Conservation (phyloP, 202 grass and related monocot genomes). For the Setaria viridis region DNA sequence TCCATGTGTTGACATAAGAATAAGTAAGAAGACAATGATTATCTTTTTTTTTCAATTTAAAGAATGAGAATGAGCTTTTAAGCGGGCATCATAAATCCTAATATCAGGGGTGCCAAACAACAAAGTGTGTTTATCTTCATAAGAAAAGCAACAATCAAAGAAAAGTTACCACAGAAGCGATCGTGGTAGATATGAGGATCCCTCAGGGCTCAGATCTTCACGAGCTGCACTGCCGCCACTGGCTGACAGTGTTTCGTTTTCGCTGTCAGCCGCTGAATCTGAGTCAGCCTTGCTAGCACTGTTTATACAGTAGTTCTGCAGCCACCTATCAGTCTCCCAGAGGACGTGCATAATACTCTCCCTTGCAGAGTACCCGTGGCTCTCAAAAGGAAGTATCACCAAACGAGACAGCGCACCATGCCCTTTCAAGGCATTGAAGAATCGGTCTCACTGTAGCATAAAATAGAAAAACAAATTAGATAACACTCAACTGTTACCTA, state of each 20-base stretch:
- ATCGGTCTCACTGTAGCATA: constrained; percentile 90
- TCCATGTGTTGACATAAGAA: constrained; percentile 29
- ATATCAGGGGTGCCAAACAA: too few species aligned
- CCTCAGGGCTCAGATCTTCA: constrained; percentile 61
- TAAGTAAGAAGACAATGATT: not conserved
- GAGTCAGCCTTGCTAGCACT: constrained; percentile 52
- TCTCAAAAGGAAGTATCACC: constrained; percentile 96
- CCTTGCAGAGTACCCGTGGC: constrained; percentile 93
- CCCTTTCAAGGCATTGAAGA: constrained; percentile 99
- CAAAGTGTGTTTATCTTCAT: not conserved
- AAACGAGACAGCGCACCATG: constrained; percentile 89
- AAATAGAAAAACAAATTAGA: constrained; percentile 29
- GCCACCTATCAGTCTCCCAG: constrained; percentile 98
- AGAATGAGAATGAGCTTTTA: constrained; percentile 7
- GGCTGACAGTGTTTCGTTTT: constrained; percentile 66
- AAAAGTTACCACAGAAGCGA: constrained; percentile 83
- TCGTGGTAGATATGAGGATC: constrained; percentile 48
- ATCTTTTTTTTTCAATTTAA: not conserved
- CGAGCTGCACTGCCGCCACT: constrained; percentile 54
- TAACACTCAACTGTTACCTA: constrained; percentile 6
- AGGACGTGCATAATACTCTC: constrained; percentile 99
- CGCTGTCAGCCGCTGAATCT: constrained; percentile 49
- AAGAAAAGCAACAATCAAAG: constrained; percentile 39
- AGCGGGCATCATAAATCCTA: not conserved
- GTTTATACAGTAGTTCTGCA: constrained; percentile 79